phyloP scores from a whole-genome alignment of 768 basidiomycete genomes.

The Chlorophyllum brunneum region DNA sequence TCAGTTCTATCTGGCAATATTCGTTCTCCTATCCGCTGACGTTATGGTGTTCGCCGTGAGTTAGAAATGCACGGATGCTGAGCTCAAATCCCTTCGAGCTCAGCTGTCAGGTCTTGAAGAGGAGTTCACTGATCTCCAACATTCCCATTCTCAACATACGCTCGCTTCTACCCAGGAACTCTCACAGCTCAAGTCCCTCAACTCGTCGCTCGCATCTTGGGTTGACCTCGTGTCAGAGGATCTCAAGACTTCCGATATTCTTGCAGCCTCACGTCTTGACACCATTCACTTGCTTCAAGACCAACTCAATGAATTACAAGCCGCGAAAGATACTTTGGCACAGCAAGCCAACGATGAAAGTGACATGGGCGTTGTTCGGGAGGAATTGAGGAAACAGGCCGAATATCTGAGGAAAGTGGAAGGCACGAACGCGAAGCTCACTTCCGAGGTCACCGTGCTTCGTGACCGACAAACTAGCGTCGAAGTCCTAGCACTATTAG shows the following conservation, averaged over 20 bases:
- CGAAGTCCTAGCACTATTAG: conserved; percentile 69
- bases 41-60: neutral
- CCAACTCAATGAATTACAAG: conserved; percentile 41
- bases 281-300: conserved; percentile 42
- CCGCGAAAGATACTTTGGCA: conserved; percentile 26
- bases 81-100: conserved; percentile 48
- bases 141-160: conserved; percentile 45
- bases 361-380: conserved; percentile 59
- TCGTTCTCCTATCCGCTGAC: neutral
- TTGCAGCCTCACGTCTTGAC: conserved; percentile 37
- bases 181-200: conserved; percentile 47
- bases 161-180: conserved; percentile 47
- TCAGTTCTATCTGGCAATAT: conserved; percentile 23
- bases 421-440: conserved; percentile 50
- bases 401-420: conserved; percentile 59
- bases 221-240: conserved; percentile 35
- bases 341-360: conserved; percentile 38
- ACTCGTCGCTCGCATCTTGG: conserved; percentile 44
- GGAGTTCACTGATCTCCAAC: conserved; percentile 58
- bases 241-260: conserved; percentile 39
- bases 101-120: conserved; percentile 48
- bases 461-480: conserved; percentile 55
- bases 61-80: conserved; percentile 46
- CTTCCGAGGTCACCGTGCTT: conserved; percentile 47
- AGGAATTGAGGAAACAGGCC: conserved; percentile 66